These are phyloP conservation scores for Pisolithus orientalis DNA, from an alignment of 768 basidiomycete genomes.

Conservation along the genomic window DNA sequence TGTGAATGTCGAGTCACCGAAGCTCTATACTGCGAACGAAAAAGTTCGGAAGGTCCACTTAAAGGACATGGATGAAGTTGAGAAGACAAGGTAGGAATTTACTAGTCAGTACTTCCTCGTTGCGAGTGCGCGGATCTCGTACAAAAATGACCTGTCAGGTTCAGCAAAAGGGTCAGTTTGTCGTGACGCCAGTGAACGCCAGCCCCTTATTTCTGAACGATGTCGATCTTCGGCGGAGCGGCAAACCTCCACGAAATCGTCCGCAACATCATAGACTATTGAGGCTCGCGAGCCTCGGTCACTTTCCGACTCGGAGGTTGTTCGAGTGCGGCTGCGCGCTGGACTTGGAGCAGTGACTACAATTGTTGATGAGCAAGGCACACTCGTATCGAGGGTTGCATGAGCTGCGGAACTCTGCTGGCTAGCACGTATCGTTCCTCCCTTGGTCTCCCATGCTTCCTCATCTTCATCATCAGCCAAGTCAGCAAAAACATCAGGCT, in stretches of 20 bases:
- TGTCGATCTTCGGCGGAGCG: conserved; percentile 78
- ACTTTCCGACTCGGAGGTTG: conserved; percentile 70
- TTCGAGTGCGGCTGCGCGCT: conserved; percentile 54
- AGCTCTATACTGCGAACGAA: conserved; percentile 16
- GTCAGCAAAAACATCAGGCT: conserved; percentile 93
- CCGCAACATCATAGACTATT: conserved; percentile 72
- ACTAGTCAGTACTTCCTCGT: conserved; percentile 67
- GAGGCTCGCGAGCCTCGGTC: conserved; percentile 72
- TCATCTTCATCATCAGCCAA: conserved; percentile 87
- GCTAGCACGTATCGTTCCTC: conserved; percentile 73
- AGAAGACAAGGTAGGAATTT: background rate
- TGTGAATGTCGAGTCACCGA: conserved; percentile 14
- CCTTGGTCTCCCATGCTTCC: conserved; percentile 63
- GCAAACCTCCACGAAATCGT: conserved; percentile 66
- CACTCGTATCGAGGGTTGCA: conserved; percentile 22
- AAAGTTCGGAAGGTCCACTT: conserved; percentile 13
- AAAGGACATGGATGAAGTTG: conserved; percentile 3
- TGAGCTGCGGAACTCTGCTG: conserved; percentile 30
- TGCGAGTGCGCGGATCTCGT: conserved; percentile 79
- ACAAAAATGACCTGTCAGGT: conserved; percentile 60
- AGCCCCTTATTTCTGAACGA: conserved; percentile 77
- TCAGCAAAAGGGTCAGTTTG: conserved; percentile 24
- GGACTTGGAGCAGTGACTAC: conserved; percentile 49
- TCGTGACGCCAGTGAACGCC: conserved; percentile 36
- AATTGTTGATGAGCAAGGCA: conserved; percentile 18